Evolutionary conservation across 257 asterid species (phyloP).

Genomic region (Ilex asprella): DNA sequence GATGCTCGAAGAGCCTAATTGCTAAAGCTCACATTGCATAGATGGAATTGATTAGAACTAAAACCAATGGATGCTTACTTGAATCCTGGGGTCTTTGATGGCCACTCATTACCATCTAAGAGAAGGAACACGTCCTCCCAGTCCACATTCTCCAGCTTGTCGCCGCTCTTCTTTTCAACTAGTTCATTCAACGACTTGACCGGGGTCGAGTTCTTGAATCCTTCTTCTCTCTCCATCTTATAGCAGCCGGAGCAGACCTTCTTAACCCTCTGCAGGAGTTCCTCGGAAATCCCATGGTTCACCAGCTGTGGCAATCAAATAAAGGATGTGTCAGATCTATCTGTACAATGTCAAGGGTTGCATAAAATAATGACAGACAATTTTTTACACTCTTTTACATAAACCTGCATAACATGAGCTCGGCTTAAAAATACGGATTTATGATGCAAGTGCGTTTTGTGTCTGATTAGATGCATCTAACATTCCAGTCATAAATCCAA

Average conservation of each 20-base stretch:
- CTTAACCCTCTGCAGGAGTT: conserved; percentile 69
- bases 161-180: conserved; percentile 32
- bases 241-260: conserved; percentile 30
- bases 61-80: conserved; percentile 25
- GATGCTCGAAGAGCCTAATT: no score
- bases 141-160: conserved; percentile 46
- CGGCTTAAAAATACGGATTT: neutral
- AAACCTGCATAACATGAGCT: neutral
- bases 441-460: neutral
- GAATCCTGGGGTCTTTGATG: conserved; percentile 43
- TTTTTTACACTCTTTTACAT: no score
- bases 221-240: conserved; percentile 41
- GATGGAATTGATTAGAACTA: no score
- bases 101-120: conserved; percentile 68
- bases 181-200: conserved; percentile 40
- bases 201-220: conserved; percentile 50
- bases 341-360: no score
- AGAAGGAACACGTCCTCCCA: conserved; percentile 92
- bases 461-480: neutral
- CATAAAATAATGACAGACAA: no score
- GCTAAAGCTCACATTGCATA: no score
- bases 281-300: conserved; percentile 75
- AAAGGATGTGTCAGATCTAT: no score
- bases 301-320: conserved; percentile 29
- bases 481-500: neutral